A percentile compares a stretch with the other conserved stretches of the same genome.
Conservation (phyloP, 768 basidiomycete species). For the Aureoboletus auriporus region DNA sequence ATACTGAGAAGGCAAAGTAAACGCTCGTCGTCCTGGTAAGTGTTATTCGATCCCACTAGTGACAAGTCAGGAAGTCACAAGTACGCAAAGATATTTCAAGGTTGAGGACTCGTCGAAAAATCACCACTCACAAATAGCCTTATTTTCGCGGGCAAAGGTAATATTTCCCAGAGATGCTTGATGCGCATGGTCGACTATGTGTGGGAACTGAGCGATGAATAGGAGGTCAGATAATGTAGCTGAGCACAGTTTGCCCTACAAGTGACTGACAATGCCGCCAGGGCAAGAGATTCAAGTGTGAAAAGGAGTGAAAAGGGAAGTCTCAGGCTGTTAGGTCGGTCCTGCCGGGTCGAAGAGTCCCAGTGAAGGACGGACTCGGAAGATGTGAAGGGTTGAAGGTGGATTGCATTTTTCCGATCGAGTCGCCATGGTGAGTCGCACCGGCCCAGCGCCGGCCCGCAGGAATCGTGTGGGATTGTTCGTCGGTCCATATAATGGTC, state of each 20-base stretch:
- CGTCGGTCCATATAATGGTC: no score
- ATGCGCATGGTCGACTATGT: conserved; percentile 33
- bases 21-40: conserved; percentile 60
- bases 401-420: background rate
- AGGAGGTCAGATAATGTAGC: background rate
- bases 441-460: no score
- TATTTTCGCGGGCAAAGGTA: conserved; percentile 37
- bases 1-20: conserved; percentile 64
- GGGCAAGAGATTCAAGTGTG: conserved; percentile 31
- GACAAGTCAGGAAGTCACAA: background rate
- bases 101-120: background rate
- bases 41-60: conserved; percentile 66
- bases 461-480: background rate
- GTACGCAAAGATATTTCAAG: background rate
- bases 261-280: conserved; percentile 39
- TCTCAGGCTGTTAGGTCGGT: conserved; percentile 24
- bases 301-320: conserved; percentile 12
- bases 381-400: background rate
- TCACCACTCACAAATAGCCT: conserved; percentile 45
- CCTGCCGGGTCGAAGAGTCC: conserved; percentile 31
- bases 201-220: background rate
- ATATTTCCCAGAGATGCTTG: conserved; percentile 35
- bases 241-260: background rate
- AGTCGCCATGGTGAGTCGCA: conserved; percentile 2
- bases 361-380: background rate